Base-by-base conservation (phyloP, 2,329 filamentous ascomycete species). In the Curvularia eragrostidis region DNA sequence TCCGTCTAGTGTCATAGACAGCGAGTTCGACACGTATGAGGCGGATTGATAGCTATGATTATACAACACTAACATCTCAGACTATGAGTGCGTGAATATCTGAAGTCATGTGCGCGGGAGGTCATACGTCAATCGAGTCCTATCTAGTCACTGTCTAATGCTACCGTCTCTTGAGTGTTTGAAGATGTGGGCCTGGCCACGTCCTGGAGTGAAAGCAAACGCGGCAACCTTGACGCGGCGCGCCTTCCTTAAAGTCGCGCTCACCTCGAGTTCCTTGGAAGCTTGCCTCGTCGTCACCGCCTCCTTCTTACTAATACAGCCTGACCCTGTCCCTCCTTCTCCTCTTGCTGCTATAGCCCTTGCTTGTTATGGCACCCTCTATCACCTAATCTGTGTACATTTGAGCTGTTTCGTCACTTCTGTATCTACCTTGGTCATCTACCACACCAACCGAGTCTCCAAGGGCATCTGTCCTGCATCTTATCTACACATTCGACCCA, bases 1-100 rank as follows among this genome's bases (percentile, higher is more conserved):
- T 39, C 59, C 74, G 36, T 78, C 75, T 24, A 84, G 83, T 21
- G 82, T 81, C 64, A 41, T 70, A 10, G 59, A 63, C 13, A 58
- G 48, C 12, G 53, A 39, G 15, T 59, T 19, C 6, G 44, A 26
- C 21, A 43, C 13, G 3, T 12, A 51, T 10, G 24, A 24, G 18
- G 12, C 39, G 3, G 39, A 30, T 23, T 5, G 39, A 30, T 23
- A 23, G 26, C 6, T 8, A 30, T 41, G 12, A 6, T 2, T 18
- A 48, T n/a, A 21, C 19, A 13, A n/a, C 12, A 12, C 7, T 46
- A 6, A 42, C 7, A 43, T 32, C 18, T 19, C 28, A 9, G 3
- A 19, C 26, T 32, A 2, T 19, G 10, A 34, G n/a, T 24, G 39
- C 12, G 19, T 42, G 24, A 15, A 5, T 36, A 36, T 7, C 13